Evolutionary conservation across 2,329 filamentous ascomycete species (phyloP), one percentile per base, ranked within the genome.

Genomic region (Xylaria sp.): DNA sequence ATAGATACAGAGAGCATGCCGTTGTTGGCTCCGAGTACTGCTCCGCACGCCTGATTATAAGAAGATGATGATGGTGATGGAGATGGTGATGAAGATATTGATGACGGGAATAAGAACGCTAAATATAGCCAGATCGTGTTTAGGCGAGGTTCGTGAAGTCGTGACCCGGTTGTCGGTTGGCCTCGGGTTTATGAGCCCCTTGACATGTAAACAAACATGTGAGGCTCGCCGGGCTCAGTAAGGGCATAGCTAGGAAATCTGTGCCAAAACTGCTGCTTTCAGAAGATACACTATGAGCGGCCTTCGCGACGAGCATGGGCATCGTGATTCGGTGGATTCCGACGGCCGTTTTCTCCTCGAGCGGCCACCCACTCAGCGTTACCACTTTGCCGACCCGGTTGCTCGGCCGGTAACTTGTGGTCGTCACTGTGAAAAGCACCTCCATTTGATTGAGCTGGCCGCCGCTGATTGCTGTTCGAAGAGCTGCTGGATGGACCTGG

Each of bases 321-420:
- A 53, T 78, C 78, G 51, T 74, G 75, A 59, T 74, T 77, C 44
- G 74, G 75, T 50, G 72, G 72, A 60, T 73, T 69, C 8, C 68
- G 70, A 57, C 71, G 74, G 19, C 73, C 74, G 63, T 75, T 75
- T 67, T 80, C 77, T 59, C 79, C 76, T 59, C 75, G 71, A 3
- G 80, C 78, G 55, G 77, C 75, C 57, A 79, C 65, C 78, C 80
- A 83, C 68, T 83, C 80, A 13, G 79, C 70, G 47, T 79, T 78
- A 51, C 79, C 79, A 52, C 74, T 78, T 63, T 82, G 80, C 64
- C 78, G 74, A 37, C 74, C 78, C n/a, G 80, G 82, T 64, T 84
- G 80, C 72, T 87, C 84, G 46, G 79, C 80, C 60, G 83, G 84
- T 63, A 84, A 60, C 72, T 88, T 88, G 65, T 82, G 79, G 63